Evolutionary conservation across 345 rosid genomes (phyloP).

Genomic region (Turnera subulata): DNA sequence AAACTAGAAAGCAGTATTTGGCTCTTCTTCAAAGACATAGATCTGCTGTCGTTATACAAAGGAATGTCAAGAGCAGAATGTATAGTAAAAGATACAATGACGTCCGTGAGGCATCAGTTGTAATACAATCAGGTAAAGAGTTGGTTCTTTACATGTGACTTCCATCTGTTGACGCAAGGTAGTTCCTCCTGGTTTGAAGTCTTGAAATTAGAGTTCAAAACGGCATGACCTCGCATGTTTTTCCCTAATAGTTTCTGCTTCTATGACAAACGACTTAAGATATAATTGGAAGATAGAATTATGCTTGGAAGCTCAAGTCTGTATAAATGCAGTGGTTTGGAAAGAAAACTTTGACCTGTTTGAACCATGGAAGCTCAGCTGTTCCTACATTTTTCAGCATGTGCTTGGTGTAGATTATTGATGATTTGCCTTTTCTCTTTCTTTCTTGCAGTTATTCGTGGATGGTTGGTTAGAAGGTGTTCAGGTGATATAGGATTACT

Average conservation of each 20-base stretch:
- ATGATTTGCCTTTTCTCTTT: neutral
- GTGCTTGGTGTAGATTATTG: neutral
- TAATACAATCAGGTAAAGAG: conserved; percentile 70
- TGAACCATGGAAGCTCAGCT: neutral
- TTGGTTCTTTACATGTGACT: neutral
- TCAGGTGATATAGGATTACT: conserved; percentile 69
- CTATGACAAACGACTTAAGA: too few relatives aligned
- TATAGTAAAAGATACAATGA: conserved; percentile 41
- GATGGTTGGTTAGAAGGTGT: conserved; percentile 93
- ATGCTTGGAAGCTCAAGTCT: too few relatives aligned
- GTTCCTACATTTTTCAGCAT: neutral
- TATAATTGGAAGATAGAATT: too few relatives aligned
- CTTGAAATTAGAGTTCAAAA: conserved; percentile 9
- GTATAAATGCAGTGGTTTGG: neutral
- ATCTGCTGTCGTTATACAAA: conserved; percentile 85
- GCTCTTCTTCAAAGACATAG: conserved; percentile 59
- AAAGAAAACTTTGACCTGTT: neutral
- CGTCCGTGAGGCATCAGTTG: conserved; percentile 48
- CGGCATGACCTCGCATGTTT: neutral
- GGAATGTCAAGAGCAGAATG: conserved; percentile 49
- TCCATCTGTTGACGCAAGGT: neutral
- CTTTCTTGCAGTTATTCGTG: conserved; percentile 68
- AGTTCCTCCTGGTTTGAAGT: conserved; percentile 8
- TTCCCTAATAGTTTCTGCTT: too few relatives aligned
- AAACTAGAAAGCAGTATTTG: conserved; percentile 59